Evolutionary conservation across 768 basidiomycete species (phyloP), one percentile per base, ranked within the genome.

Genomic region (Roridomyces roridus): DNA sequence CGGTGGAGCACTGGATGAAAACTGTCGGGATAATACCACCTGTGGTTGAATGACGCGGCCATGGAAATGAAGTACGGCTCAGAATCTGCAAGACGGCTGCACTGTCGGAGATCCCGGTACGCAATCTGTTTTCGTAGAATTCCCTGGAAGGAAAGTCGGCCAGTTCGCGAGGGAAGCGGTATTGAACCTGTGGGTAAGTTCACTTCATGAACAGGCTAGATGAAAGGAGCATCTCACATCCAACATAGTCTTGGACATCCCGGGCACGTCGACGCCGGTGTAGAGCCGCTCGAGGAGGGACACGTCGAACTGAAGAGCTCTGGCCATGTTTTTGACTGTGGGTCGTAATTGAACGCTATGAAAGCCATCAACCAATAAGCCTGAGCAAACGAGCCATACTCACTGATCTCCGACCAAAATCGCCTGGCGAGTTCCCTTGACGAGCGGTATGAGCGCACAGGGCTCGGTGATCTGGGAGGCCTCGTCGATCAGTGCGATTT

Each of bases 401-500:
- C 62, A 89, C 88, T 89, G 87, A 62, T 89, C 86, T 10, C 88
- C 88, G 5, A 89, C 87, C 12, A 89, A 71, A 6, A 88, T 78
- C 0, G 83, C 86, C 44, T 78, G 72, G 44, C 71, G 68, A 40
- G 83, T 80, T 3, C 85, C 87, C 65, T 89, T 89, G 10, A 87
- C 85, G 4, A 89, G 73, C 0, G 88, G 86, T 28, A 89, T 87
- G 31, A 89, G 72, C 0, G 86, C 81, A 46, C 79, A 80, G 3
- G 86, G 84, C 59, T 89, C 88, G 0, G 86, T 88, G 9, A 89
- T 81, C 65, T 88, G 87, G 0, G 86, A 88, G 0, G 87, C 87
- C 61, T 89, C 86, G 64, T 89, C 88, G 37, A 89, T 85, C 41
- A 89, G 71, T 0, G 82, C 85, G 20, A 84, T 81, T 36, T 83